Percentiles rank a stretch among this genome's conserved stretches.
phyloP scores from a whole-genome alignment of 2,329 filamentous ascomycete genomes.

The Monilinia vaccinii-corymbosi region DNA sequence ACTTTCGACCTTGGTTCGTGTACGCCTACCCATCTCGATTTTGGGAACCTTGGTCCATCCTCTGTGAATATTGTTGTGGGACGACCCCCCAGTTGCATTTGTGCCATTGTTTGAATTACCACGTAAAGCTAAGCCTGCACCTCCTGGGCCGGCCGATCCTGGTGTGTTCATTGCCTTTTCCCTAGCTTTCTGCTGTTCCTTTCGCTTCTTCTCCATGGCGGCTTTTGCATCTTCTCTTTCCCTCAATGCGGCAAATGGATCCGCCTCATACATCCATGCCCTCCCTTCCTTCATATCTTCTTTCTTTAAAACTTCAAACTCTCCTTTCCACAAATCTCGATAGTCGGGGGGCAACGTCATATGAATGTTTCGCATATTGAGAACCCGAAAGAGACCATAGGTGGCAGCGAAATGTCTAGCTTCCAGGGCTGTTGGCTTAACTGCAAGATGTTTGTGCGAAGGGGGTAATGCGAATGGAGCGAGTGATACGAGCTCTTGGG shows the following conservation, averaged over 20 bases:
- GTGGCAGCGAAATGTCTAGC: conserved; percentile 89
- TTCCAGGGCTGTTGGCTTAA: conserved; percentile 73
- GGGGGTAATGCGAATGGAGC: conserved; percentile 76
- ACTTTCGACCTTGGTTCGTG: conserved; percentile 68
- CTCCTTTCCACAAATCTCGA: conserved; percentile 78
- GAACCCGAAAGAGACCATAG: conserved; percentile 83
- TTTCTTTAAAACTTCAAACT: conserved; percentile 75
- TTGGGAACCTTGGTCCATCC: conserved; percentile 80
- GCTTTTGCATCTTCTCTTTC: conserved; percentile 73
- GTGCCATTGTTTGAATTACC: conserved; percentile 31
- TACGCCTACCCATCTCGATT: conserved; percentile 83
- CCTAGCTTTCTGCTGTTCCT: conserved; percentile 57
- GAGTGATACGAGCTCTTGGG: conserved; percentile 63
- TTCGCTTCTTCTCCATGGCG: conserved; percentile 68
- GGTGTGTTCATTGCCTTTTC: conserved; percentile 59
- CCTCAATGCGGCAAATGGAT: conserved; percentile 75
- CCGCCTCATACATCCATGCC: conserved; percentile 89
- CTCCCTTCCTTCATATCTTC: conserved; percentile 70
- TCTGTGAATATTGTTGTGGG: conserved; percentile 40
- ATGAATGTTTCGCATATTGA: conserved; percentile 92
- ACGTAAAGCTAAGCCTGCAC: conserved; percentile 39
- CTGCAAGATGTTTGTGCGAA: conserved; percentile 65
- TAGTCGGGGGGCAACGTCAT: conserved; percentile 90
- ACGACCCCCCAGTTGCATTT: conserved; percentile 28
- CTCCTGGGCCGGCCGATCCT: conserved; percentile 39